Evolutionary conservation across 2,329 filamentous ascomycete genomes (phyloP).

Genomic region (Clarireedia paspali): DNA sequence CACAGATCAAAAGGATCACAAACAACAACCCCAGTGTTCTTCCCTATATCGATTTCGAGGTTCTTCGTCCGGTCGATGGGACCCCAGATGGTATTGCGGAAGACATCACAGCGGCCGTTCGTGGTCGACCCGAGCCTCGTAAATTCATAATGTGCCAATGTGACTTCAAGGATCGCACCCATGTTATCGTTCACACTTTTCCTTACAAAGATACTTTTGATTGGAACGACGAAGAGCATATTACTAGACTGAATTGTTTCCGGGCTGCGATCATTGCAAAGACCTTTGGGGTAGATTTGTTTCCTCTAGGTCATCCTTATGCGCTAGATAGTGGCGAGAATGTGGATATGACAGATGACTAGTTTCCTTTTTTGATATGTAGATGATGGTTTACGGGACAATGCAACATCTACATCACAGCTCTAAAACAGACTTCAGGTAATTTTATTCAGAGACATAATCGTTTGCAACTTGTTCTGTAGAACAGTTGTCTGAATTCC

Average conservation of each 20-base stretch:
- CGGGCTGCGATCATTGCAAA: neutral
- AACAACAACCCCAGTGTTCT: neutral
- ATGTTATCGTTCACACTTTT: slow-evolving; percentile 1
- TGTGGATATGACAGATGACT: too few relatives aligned
- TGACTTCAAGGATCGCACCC: neutral
- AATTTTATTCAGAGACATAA: too few relatives aligned
- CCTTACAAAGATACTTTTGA: neutral
- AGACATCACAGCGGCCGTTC: neutral
- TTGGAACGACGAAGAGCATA: neutral
- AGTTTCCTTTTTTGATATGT: too few relatives aligned
- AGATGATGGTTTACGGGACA: too few relatives aligned
- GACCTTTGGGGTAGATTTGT: neutral
- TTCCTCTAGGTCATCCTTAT: neutral
- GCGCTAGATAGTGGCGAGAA: too few relatives aligned
- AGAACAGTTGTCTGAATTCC: too few relatives aligned
- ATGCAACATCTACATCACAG: too few relatives aligned
- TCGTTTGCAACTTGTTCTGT: too few relatives aligned
- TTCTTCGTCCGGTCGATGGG: neutral
- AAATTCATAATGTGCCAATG: neutral
- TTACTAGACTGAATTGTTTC: neutral
- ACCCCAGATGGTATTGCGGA: neutral
- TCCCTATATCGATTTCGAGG: neutral
- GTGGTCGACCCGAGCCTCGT: neutral
- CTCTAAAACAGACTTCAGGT: too few relatives aligned
- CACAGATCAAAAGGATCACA: neutral